phyloP scores from a whole-genome alignment of 2,329 filamentous ascomycete species.

The Penicillium brasilianum region DNA sequence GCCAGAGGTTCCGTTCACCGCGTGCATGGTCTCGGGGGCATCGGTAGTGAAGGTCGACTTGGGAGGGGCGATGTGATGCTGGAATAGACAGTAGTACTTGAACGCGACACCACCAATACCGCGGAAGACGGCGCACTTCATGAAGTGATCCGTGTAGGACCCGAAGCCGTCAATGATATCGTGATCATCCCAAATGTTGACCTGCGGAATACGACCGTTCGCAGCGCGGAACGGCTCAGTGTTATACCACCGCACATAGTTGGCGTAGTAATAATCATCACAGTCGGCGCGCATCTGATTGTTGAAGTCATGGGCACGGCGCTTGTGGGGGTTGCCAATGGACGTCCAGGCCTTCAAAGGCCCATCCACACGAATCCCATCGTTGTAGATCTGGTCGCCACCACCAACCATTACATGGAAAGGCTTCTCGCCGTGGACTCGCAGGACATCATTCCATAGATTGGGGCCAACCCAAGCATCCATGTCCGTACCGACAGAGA shows the following conservation, averaged over 20 bases:
- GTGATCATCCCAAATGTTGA: constrained; percentile 70
- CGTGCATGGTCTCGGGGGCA: constrained; percentile 60
- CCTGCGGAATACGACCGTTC: constrained; percentile 66
- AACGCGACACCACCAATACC: constrained; percentile 65
- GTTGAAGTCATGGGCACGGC: constrained; percentile 65
- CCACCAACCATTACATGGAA: constrained; percentile 81
- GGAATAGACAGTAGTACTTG: constrained; percentile 70
- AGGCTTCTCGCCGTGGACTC: constrained; percentile 62
- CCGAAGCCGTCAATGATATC: constrained; percentile 72
- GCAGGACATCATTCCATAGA: constrained; percentile 68
- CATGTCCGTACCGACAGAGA: constrained; percentile 68
- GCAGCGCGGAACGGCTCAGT: constrained; percentile 65
- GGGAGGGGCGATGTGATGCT: constrained; percentile 81
- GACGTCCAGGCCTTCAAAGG: constrained; percentile 72
- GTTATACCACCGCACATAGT: constrained; percentile 71
- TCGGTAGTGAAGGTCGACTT: constrained; percentile 84
- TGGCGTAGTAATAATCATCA: constrained; percentile 66
- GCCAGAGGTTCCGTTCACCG: constrained; percentile 56
- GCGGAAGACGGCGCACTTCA: constrained; percentile 68
- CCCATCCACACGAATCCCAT: constrained; percentile 80
- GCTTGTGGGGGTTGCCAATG: constrained; percentile 65
- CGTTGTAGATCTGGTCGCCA: constrained; percentile 82
- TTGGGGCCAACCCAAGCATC: constrained; percentile 66
- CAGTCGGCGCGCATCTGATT: constrained; percentile 66
- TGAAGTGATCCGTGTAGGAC: constrained; percentile 70